These are phyloP conservation scores for Xylariaceae sp. DNA, from an alignment of 2,329 filamentous ascomycete species.

Conservation along the genomic window DNA sequence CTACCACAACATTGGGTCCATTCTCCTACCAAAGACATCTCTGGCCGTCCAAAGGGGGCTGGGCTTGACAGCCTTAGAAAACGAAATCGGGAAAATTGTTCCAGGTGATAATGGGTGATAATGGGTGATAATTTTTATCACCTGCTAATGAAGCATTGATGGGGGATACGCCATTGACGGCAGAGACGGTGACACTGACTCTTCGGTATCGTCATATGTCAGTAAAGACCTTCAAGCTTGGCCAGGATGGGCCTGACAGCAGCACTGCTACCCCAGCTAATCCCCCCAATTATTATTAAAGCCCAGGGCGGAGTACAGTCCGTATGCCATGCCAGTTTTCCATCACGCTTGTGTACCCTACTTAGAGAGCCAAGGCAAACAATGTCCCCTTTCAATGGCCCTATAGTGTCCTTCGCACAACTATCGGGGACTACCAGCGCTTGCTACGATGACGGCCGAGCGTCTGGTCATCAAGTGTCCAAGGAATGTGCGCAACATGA, in stretches of 20 bases:
- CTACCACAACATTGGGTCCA: slow-evolving; percentile 21
- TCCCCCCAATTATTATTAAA: slow-evolving; percentile 29
- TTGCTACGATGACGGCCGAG: slow-evolving; percentile 22
- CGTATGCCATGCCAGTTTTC: slow-evolving; percentile 21
- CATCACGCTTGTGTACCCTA: slow-evolving; percentile 16
- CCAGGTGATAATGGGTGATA: too few relatives aligned
- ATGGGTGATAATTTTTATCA: too few relatives aligned
- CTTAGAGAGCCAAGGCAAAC: slow-evolving; percentile 19
- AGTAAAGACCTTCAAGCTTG: slow-evolving; percentile 35
- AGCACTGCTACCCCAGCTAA: slow-evolving; percentile 39
- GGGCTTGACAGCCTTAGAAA: slow-evolving; percentile 34
- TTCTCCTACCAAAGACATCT: slow-evolving; percentile 30
- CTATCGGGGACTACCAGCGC: slow-evolving; percentile 16
- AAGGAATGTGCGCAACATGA: slow-evolving; percentile 17
- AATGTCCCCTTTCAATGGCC: slow-evolving; percentile 12
- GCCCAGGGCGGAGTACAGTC: slow-evolving; percentile 27
- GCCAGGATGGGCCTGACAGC: slow-evolving; percentile 27
- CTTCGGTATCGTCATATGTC: too few relatives aligned
- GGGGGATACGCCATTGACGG: too few relatives aligned
- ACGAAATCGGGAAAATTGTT: not conserved
- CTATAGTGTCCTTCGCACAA: slow-evolving; percentile 17
- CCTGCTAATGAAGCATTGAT: too few relatives aligned
- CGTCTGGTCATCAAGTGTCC: slow-evolving; percentile 22
- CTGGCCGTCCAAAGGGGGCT: slow-evolving; percentile 23
- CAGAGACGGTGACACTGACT: too few relatives aligned